Base-by-base conservation (phyloP, 2,329 filamentous ascomycete genomes). In the Cryphonectria naterciae region DNA sequence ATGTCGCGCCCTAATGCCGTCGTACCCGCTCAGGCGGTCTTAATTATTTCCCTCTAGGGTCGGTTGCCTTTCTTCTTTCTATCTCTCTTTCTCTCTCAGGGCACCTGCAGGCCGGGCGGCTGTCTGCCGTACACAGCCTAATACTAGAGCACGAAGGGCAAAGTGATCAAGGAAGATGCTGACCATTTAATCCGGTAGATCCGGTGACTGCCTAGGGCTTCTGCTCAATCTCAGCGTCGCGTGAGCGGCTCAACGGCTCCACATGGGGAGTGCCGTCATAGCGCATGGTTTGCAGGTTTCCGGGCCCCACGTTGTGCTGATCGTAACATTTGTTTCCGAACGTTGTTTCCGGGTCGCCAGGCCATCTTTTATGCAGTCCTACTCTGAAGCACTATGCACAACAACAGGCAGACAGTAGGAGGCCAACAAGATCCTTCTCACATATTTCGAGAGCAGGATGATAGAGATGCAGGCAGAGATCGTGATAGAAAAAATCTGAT, bases 191-290 rank as follows among this genome's bases (percentile, higher is more conserved):
- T 2, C 63, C 63, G 63, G 41, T 5, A 49, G 63, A 49, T 65
- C 63, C 63, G 63, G 63, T 65, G 25, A 35, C 49, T 15, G 15
- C 10, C n/a, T 65, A 19, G 25, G 6, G 63, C 13, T 65, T 39
- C 61, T 64, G 63, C 32, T 65, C 28, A 65, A 39, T 49, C 41
- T 64, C 43, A 28, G 39, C 22, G 25, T 46, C 41, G 43, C 63
- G n/a, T 32, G 25, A 13, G 63, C 63, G 41, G 41, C 43, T 65
- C 63, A 65, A 32, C 41, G 25, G 39, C 41, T 35, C 63, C 63
- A 65, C 63, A 46, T 49, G 19, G 25, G 22, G 63, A 35, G 43
- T 52, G 63, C 63, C 63, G 63, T 65, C 63, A 65, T 65, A 65
- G 43, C 25, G 63, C 63, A 52, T 41, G 63, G 28, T 28, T n/a